These are phyloP conservation scores for Plenodomus biglobosus DNA, from an alignment of 2,329 filamentous ascomycete genomes.

Conservation along the genomic window DNA sequence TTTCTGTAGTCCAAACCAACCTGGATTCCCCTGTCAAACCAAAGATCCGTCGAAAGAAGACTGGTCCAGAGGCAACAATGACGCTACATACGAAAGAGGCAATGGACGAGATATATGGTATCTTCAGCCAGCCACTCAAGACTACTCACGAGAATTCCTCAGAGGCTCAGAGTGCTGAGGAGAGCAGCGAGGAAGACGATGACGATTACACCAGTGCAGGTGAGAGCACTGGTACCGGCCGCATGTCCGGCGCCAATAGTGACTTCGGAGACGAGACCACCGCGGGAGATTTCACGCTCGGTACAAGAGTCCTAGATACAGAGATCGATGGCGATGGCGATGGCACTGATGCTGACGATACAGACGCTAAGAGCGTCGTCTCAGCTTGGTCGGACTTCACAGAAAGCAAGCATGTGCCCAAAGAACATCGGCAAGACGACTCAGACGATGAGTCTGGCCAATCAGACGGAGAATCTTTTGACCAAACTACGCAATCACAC, in stretches of 20 bases:
- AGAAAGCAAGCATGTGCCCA: conserved; percentile 68
- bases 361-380: conserved; percentile 54
- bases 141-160: conserved; percentile 49
- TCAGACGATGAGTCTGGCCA: conserved; percentile 42
- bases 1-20: conserved; percentile 77
- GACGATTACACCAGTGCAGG: conserved; percentile 76
- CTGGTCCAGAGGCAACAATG: conserved; percentile 84
- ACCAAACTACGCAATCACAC: conserved; percentile 35
- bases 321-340: conserved; percentile 40
- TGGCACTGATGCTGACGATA: conserved; percentile 34
- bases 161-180: conserved; percentile 66
- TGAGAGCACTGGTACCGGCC: conserved; percentile 80
- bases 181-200: conserved; percentile 65
- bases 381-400: conserved; percentile 92
- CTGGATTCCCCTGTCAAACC: conserved; percentile 78
- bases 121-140: conserved; percentile 85
- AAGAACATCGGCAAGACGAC: conserved; percentile 33
- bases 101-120: conserved; percentile 95
- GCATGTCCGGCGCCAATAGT: conserved; percentile 63
- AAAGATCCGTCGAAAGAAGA: conserved; percentile 76
- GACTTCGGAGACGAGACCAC: conserved; percentile 66
- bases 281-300: conserved; percentile 53
- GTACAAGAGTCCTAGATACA: conserved; percentile 43
- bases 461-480: conserved; percentile 40
- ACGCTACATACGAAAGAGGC: conserved; percentile 93